Evolutionary conservation across 2,329 filamentous ascomycete species (phyloP), one percentile per base, ranked within the genome.

Genomic region (Colletotrichum zoysiae): DNA sequence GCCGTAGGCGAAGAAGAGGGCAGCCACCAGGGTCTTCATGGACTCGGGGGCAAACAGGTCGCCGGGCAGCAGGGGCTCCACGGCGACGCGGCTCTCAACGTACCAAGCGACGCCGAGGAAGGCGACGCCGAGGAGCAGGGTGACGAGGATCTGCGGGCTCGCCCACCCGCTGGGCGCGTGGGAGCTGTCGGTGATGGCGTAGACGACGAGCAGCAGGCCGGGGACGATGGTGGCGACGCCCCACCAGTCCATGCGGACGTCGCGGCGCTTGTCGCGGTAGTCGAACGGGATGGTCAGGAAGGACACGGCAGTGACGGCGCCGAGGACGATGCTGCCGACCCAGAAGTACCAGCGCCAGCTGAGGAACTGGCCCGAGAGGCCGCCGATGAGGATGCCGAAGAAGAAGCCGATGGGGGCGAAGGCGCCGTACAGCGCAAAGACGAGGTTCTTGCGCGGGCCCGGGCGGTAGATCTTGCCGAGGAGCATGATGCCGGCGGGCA

Each of bases 321-420:
- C 84, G 14, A 81, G 75, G 48, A 84, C 71, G 51, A 82, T 80
- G 48, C 78, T 76, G 1, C 91, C 91, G 61, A 93, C 85, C 83
- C 86, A 93, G 77, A 93, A 93, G 78, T 92, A 93, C 90, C 89
- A 92, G 5, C 87, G 79, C 91, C 91, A 93, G 1, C 76, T 83
- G 1, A 89, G 79, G 72, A 85, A 91, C 76, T 93, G 88, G 0
- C 86, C 88, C 1, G 87, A 82, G 0, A 92, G 64, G 0, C 91
- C 92, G 1, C 89, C 91, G 55, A 92, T 85, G 75, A 93, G 89
- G 68, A 93, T 92, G 1, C 92, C 92, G 16, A 86, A 69, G 76
- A 88, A 91, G 79, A 91, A 91, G 1, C 89, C 89, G 8, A 89
- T 76, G 0, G 86, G 84, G 0, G 88, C 88, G 75, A 85, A 87